phyloP scores from a whole-genome alignment of 139 green algal species.

The Pseudopediastrum boryanum region DNA sequence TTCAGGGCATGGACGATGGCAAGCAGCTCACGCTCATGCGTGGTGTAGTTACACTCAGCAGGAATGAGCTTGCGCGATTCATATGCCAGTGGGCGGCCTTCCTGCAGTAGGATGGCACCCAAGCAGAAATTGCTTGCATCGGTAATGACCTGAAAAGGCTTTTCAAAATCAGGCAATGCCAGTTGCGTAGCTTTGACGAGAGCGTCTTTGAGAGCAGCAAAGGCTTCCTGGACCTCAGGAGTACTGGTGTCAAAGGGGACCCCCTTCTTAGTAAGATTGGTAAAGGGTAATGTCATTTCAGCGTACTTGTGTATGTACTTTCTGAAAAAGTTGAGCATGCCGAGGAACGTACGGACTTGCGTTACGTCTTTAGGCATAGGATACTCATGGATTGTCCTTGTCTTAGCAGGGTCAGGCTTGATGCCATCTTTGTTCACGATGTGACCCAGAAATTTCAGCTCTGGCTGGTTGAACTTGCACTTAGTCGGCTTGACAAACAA shows the following conservation, averaged over 20 bases:
- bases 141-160: conserved; percentile 43
- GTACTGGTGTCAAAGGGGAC: neutral
- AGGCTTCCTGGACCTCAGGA: neutral
- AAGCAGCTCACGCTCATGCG: conserved; percentile 44
- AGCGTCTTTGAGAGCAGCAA: conserved; percentile 18
- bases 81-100: conserved; percentile 28
- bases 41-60: conserved; percentile 41
- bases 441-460: conserved; percentile 38
- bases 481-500: conserved; percentile 50
- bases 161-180: conserved; percentile 15
- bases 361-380: conserved; percentile 1
- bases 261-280: conserved; percentile 1
- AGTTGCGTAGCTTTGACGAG: conserved; percentile 31
- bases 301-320: conserved; percentile 37
- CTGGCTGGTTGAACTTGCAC: conserved; percentile 42
- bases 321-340: conserved; percentile 28
- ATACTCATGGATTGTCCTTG: conserved; percentile 8
- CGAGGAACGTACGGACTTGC: conserved; percentile 33
- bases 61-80: conserved; percentile 20
- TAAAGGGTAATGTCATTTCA: conserved; percentile 11
- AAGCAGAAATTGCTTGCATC: conserved; percentile 43
- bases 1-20: conserved; percentile 38
- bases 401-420: conserved; percentile 20
- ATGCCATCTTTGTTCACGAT: conserved; percentile 28
- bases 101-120: conserved; percentile 43